phyloP scores from a whole-genome alignment of 441 rosid species.

The Gossypium armourianum region DNA sequence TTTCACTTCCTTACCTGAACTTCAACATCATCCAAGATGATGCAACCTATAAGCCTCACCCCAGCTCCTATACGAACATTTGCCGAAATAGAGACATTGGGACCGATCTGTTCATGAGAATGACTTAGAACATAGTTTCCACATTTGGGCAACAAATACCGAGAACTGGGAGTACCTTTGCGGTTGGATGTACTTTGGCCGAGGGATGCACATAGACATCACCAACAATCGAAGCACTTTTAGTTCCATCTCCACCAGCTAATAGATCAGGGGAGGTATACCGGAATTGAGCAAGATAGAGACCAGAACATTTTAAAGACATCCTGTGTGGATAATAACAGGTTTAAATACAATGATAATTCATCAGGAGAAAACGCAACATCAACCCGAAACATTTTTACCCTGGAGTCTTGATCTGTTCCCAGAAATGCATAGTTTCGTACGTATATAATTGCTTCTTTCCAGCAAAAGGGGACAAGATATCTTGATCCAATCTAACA shows the following conservation, averaged over 20 bases:
- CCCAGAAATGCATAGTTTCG: conserved; percentile 68
- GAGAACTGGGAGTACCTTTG: conserved; percentile 38
- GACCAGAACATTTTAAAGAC: conserved; percentile 59
- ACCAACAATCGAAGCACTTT: conserved; percentile 40
- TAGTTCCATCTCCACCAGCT: conserved; percentile 44
- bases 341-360: background rate
- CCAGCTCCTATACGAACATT: conserved; percentile 52
- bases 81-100: conserved; percentile 45
- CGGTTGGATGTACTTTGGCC: conserved; percentile 66
- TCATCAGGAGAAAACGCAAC: background rate
- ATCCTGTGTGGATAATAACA: conserved; percentile 31
- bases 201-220: conserved; percentile 74
- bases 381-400: conserved; percentile 12
- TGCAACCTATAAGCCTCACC: conserved; percentile 51
- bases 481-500: conserved; percentile 77
- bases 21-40: conserved; percentile 60
- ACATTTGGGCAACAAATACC: background rate
- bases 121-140: conserved; percentile 6
- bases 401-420: conserved; percentile 80
- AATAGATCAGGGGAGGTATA: conserved; percentile 42
- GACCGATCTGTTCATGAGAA: conserved; percentile 35
- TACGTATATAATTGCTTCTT: conserved; percentile 64
- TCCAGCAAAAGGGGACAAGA: conserved; percentile 75
- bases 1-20: conserved; percentile 30
- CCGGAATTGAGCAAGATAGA: conserved; percentile 59